Percentiles rank a stretch among this genome's conserved stretches.
Evolutionary conservation across 202 grass and related monocot genomes (phyloP).

Genomic region (Alloteropsis angusta): DNA sequence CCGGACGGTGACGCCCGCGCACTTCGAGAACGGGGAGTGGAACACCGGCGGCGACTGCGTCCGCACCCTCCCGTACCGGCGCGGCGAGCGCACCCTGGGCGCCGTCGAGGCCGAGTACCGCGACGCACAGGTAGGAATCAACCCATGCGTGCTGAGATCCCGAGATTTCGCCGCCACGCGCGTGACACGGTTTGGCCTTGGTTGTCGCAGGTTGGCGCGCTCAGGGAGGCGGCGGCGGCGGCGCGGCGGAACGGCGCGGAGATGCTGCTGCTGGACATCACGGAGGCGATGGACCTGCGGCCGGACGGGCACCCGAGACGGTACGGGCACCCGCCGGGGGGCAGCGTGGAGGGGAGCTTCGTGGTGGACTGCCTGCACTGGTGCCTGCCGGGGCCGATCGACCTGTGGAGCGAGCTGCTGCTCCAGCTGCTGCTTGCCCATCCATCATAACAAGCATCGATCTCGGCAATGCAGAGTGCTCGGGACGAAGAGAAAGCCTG

Average conservation of each 20-base stretch:
- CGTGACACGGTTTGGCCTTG: not conserved
- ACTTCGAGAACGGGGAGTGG: constrained; percentile 74
- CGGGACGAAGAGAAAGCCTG: not conserved
- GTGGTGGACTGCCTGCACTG: constrained; percentile 78
- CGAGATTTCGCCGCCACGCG: not conserved
- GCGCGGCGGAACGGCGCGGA: constrained; percentile 17
- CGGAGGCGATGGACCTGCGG: constrained; percentile 43
- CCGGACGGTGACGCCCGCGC: constrained; percentile 51
- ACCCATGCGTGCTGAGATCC: not conserved
- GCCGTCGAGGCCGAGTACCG: constrained; percentile 42
- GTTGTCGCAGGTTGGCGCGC: constrained; percentile 24
- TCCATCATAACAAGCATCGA: not conserved
- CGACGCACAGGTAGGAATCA: constrained; percentile 13
- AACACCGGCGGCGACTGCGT: constrained; percentile 64
- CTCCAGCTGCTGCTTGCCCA: constrained; percentile 17
- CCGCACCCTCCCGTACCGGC: constrained; percentile 32
- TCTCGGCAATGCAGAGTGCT: not conserved
- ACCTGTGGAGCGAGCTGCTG: constrained; percentile 64
- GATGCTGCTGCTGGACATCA: constrained; percentile 47
- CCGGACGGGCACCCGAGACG: constrained; percentile 65
- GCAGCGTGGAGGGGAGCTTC: constrained; percentile 36
- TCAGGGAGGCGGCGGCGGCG: constrained; percentile 27
- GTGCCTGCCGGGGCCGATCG: constrained; percentile 84
- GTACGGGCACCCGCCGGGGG: constrained; percentile 40
- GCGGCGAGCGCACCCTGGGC: constrained; percentile 32